A percentile compares a stretch with the other conserved stretches of the same genome.
phyloP scores from a whole-genome alignment of 164 flowering plant species.

The Kalanchoe fedtschenkoi region DNA sequence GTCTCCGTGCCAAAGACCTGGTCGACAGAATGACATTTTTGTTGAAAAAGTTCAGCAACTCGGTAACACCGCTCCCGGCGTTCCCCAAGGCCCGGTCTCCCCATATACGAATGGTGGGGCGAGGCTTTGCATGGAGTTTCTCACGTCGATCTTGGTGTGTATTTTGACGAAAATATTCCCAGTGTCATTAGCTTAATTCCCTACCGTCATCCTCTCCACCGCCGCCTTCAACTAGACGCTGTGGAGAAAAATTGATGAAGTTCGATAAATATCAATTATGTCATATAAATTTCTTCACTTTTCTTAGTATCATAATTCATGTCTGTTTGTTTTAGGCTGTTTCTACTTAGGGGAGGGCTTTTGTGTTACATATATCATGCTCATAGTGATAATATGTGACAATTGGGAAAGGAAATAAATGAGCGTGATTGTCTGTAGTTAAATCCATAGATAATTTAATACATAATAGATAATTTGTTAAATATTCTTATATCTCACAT shows the following conservation, averaged over 20 bases:
- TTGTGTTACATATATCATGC: no score
- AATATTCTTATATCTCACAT: no score
- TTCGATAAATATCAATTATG: no score
- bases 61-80: constrained; percentile 46
- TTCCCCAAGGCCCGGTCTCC: constrained; percentile 45
- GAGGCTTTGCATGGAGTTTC: constrained; percentile 62
- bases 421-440: no score
- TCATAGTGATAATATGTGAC: no score
- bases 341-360: constrained; percentile 57
- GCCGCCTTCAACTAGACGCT: constrained; percentile 38
- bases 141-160: constrained; percentile 24
- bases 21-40: constrained; percentile 34
- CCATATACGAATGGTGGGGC: constrained; percentile 67
- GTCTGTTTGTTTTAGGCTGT: constrained; percentile 13
- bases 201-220: constrained; percentile 36
- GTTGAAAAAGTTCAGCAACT: constrained; percentile 36
- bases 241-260: constrained; percentile 46
- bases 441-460: no score
- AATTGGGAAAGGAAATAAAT: no score
- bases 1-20: constrained; percentile 37
- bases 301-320: no score
- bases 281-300: no score
- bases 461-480: no score
- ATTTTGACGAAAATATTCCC: constrained; percentile 35
- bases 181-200: constrained; percentile 67